Conservation (phyloP, 2,329 filamentous ascomycete genomes). For the Rugonectria rugulosa region DNA sequence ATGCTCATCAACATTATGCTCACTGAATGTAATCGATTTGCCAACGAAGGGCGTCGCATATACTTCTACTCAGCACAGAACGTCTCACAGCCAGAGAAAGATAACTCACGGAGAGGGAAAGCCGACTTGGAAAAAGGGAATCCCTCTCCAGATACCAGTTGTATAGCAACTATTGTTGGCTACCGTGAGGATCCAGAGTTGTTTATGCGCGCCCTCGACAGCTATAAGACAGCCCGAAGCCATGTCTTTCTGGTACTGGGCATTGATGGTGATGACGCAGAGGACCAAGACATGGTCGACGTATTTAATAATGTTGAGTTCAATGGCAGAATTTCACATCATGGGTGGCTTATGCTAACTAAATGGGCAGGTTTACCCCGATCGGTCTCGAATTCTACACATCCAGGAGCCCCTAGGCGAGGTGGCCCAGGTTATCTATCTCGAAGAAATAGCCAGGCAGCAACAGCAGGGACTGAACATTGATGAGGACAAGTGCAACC, state of each 20-base stretch:
- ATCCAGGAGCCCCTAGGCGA: slow-evolving; percentile 34
- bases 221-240: slow-evolving; percentile 26
- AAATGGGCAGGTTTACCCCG: slow-evolving; percentile 29
- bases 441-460: slow-evolving; percentile 23
- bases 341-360: not conserved
- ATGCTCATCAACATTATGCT: slow-evolving; percentile 30
- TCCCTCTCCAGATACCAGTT: not conserved
- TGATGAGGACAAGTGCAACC: slow-evolving; percentile 24
- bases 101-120: slow-evolving; percentile 23
- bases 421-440: slow-evolving; percentile 26
- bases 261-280: slow-evolving; percentile 35
- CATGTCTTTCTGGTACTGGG: slow-evolving; percentile 33
- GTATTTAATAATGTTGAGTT: slow-evolving; percentile 26
- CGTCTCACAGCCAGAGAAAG: too few species aligned
- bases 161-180: slow-evolving; percentile 29
- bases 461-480: slow-evolving; percentile 19
- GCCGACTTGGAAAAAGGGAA: slow-evolving; percentile 16
- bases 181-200: slow-evolving; percentile 36
- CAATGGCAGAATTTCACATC: not conserved
- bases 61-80: slow-evolving; percentile 19
- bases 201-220: slow-evolving; percentile 33
- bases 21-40: slow-evolving; percentile 32
- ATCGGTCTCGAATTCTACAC: slow-evolving; percentile 27
- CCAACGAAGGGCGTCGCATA: slow-evolving; percentile 32
- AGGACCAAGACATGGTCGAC: slow-evolving; percentile 34